Conservation (phyloP, 495 filamentous ascomycete species). For the Penicillium salamii region DNA sequence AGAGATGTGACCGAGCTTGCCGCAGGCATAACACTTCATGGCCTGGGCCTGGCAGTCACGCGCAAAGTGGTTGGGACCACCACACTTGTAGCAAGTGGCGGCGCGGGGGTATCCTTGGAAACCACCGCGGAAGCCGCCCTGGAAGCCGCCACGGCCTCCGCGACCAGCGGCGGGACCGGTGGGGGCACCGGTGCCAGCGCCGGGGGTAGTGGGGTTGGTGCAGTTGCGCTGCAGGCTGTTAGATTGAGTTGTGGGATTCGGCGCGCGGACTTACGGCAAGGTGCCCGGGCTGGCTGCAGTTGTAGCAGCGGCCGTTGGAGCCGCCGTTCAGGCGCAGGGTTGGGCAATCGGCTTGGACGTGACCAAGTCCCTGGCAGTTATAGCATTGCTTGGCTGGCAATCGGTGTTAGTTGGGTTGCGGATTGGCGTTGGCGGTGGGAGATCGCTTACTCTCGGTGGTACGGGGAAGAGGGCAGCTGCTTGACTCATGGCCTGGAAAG, state of each 20-base stretch:
- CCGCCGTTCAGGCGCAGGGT: constrained; percentile 87
- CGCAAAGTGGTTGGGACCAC: constrained; percentile 97
- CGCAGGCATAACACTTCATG: constrained; percentile 99
- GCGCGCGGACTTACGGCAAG: constrained; percentile 58
- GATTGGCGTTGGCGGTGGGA: neutral
- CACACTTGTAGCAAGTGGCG: constrained; percentile 99
- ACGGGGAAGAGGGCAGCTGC: constrained; percentile 90
- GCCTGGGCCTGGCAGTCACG: constrained; percentile 99
- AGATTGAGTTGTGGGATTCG: neutral
- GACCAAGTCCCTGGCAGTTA: constrained; percentile 96
- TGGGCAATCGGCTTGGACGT: constrained; percentile 98
- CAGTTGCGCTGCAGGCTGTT: constrained; percentile 65
- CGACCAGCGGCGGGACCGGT: constrained; percentile 62
- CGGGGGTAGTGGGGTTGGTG: constrained; percentile 62
- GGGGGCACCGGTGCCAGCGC: constrained; percentile 42
- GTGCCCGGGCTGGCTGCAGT: constrained; percentile 89
- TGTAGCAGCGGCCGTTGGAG: constrained; percentile 87
- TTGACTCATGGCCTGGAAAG: constrained; percentile 87
- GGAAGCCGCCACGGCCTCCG: constrained; percentile 62
- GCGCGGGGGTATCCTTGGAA: constrained; percentile 67
- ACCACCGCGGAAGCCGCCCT: constrained; percentile 63
- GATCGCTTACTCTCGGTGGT: constrained; percentile 78
- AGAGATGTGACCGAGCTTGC: constrained; percentile 97
- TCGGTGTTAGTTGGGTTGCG: constrained; percentile 23
- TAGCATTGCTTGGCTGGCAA: constrained; percentile 94